Evolutionary conservation across 2,329 filamentous ascomycete species (phyloP).

Genomic region (Aciculosporium take): DNA sequence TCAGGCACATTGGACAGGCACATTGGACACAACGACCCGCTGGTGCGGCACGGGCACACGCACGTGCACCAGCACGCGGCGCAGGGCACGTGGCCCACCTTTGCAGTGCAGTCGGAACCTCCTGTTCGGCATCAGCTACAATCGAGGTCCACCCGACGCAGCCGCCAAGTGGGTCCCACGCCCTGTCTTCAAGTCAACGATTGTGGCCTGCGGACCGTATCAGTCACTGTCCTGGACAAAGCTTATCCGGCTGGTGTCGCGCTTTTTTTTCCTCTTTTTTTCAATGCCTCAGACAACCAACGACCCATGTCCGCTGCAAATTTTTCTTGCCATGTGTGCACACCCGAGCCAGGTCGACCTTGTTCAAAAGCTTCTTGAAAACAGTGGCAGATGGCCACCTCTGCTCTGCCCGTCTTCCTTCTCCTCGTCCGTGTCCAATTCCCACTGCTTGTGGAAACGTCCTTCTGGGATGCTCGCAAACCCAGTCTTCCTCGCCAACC

Average conservation of each 20-base stretch:
- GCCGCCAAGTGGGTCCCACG: slow-evolving; percentile 7
- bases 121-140: background rate
- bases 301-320: slow-evolving; percentile 6
- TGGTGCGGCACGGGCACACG: no score
- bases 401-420: no score
- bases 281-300: slow-evolving; percentile 13
- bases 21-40: no score
- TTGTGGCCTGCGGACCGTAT: background rate
- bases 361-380: background rate
- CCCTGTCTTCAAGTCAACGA: slow-evolving; percentile 4
- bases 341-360: background rate
- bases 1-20: no score
- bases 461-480: background rate
- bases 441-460: background rate
- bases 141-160: slow-evolving; percentile 3
- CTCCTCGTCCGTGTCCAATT: no score
- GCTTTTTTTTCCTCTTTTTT: slow-evolving; percentile 3
- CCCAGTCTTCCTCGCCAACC: background rate
- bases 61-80: no score
- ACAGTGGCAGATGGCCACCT: no score
- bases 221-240: slow-evolving; percentile 7
- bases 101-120: no score
- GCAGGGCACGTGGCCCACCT: no score
- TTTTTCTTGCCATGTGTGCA: slow-evolving; percentile 3
- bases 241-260: slow-evolving; percentile 7